These are phyloP conservation scores for Xylariaceae sp. DNA, from an alignment of 2,329 filamentous ascomycete species.

Conservation along the genomic window DNA sequence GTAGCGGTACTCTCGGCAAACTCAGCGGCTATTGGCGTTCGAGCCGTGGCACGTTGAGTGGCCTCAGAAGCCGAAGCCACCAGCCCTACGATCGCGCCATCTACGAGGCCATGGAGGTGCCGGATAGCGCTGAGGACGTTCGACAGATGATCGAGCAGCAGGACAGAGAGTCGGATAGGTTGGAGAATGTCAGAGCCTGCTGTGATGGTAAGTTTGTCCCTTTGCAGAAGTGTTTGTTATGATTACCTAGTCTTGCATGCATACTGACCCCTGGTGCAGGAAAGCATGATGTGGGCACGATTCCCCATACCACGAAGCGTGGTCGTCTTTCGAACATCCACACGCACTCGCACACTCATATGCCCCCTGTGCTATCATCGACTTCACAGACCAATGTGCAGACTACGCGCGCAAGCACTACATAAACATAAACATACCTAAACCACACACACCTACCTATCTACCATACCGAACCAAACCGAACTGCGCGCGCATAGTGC, in stretches of 20 bases:
- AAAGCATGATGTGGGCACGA: constrained; percentile 66
- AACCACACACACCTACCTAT: not conserved
- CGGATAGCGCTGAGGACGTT: constrained; percentile 79
- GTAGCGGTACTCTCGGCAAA: constrained; percentile 48
- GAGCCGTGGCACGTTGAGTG: constrained; percentile 45
- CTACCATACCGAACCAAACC: constrained; percentile 1
- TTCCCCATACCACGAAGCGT: constrained; percentile 45
- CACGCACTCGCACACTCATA: constrained; percentile 27
- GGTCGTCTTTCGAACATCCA: constrained; percentile 36
- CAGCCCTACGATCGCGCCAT: constrained; percentile 43
- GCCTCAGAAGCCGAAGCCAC: constrained; percentile 48
- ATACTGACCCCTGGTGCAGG: constrained; percentile 39
- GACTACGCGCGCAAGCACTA: constrained; percentile 33
- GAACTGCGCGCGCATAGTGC: not conserved
- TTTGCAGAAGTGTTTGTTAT: not conserved
- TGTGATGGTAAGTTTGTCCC: constrained; percentile 75
- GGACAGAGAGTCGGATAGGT: constrained; percentile 67
- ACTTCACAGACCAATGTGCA: constrained; percentile 23
- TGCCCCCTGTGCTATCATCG: constrained; percentile 29
- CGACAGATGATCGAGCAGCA: constrained; percentile 73
- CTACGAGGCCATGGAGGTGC: constrained; percentile 58
- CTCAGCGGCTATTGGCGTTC: constrained; percentile 57
- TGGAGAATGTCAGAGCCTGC: constrained; percentile 95
- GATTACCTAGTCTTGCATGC: not conserved
- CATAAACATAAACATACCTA: constrained; percentile 21